These are phyloP conservation scores for Boletus pseudo-olivaceus DNA, from an alignment of 768 basidiomycete species.

Conservation along the genomic window DNA sequence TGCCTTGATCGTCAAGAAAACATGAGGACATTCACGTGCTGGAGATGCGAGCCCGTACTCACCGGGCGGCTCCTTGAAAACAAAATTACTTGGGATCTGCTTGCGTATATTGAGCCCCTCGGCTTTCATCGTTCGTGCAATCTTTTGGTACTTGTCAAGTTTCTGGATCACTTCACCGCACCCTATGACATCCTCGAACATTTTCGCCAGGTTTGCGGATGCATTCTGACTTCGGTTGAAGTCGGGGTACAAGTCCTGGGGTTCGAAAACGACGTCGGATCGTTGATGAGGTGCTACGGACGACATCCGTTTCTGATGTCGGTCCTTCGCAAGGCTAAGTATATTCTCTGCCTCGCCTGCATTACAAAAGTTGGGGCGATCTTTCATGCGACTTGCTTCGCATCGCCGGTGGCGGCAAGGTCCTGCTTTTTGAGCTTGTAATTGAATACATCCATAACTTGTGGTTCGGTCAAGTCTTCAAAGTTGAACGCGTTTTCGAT, in stretches of 20 bases:
- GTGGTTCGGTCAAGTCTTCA: slow-evolving; percentile 56
- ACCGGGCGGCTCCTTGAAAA: slow-evolving; percentile 76
- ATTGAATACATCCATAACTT: slow-evolving; percentile 51
- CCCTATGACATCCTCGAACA: slow-evolving; percentile 65
- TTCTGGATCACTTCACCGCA: slow-evolving; percentile 50
- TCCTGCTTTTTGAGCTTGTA: slow-evolving; percentile 57
- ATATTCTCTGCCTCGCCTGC: slow-evolving; percentile 64
- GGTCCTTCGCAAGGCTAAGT: slow-evolving; percentile 46
- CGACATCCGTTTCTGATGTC: slow-evolving; percentile 40
- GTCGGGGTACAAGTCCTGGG: slow-evolving; percentile 61
- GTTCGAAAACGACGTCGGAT: slow-evolving; percentile 34
- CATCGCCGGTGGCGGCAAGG: slow-evolving; percentile 51
- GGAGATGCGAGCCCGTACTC: slow-evolving; percentile 4
- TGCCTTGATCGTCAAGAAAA: slow-evolving; percentile 37
- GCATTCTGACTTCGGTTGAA: slow-evolving; percentile 49
- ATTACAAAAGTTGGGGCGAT: slow-evolving; percentile 63
- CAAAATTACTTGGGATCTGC: slow-evolving; percentile 59
- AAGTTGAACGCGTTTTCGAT: slow-evolving; percentile 69
- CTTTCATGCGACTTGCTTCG: slow-evolving; percentile 44
- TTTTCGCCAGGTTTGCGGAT: slow-evolving; percentile 44
- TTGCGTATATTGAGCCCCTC: slow-evolving; percentile 42
- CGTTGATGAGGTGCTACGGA: slow-evolving; percentile 20
- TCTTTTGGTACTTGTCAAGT: slow-evolving; percentile 50
- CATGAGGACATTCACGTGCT: neutral
- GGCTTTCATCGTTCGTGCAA: slow-evolving; percentile 41